Conservation (phyloP, 2,329 filamentous ascomycete genomes). For the Paraphoma chrysanthemicola region DNA sequence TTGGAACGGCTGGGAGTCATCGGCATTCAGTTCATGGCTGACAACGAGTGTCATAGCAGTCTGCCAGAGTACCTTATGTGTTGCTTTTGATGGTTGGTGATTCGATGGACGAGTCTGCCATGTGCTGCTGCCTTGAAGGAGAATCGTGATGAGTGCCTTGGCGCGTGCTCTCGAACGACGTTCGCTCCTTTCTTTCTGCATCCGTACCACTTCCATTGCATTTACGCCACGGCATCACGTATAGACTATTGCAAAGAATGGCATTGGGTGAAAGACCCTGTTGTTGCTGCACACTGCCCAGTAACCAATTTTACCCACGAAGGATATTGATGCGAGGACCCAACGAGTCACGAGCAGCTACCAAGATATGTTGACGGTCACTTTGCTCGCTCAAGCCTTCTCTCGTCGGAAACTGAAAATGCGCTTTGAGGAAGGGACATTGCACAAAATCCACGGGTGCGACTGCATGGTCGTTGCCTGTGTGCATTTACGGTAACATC, state of each 20-base stretch:
- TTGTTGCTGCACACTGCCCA: too few species aligned
- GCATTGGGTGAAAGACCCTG: too few species aligned
- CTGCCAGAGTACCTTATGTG: not conserved
- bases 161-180: not conserved
- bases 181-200: not conserved
- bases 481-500: not conserved
- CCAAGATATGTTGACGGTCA: too few species aligned
- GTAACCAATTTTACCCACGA: too few species aligned
- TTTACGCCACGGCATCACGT: not conserved
- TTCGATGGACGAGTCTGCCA: not conserved
- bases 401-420: not conserved
- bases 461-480: not conserved
- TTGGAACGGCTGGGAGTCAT: not conserved
- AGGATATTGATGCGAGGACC: too few species aligned
- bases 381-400: too few species aligned
- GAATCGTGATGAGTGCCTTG: not conserved
- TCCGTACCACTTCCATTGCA: not conserved
- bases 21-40: not conserved
- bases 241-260: too few species aligned
- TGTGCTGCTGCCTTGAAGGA: not conserved
- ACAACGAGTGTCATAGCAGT: not conserved
- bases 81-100: not conserved
- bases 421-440: not conserved
- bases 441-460: not conserved
- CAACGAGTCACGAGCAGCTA: too few species aligned